Evolutionary conservation across 2,329 filamentous ascomycete species (phyloP), one percentile per base, ranked within the genome.

Genomic region (Zymoseptoria pseudotritici): DNA sequence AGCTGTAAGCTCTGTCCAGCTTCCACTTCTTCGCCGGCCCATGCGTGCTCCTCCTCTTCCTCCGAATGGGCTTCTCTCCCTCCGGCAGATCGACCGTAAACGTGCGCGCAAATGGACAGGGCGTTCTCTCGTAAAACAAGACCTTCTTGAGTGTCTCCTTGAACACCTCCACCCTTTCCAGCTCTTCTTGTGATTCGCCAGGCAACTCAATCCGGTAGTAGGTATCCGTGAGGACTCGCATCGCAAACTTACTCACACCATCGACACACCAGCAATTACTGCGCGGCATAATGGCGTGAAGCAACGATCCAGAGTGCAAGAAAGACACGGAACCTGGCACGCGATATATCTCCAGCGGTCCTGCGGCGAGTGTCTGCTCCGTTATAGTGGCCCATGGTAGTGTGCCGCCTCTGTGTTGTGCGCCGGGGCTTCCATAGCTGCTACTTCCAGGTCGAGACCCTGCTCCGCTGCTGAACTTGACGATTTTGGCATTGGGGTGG

Each of bases 241-340:
- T 77, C n/a, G 96, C 88, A 67, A 96, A 96, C 67, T 87, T 91
- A 50, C 88, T 88, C 58, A 86, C 83, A 59, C 90, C 88, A 72
- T 95, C 90, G 31, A 97, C 88, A 72, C 89, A 95, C 92, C 92
- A 97, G 71, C 89, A 95, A 74, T 96, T 91, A 60, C 91, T 95
- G 73, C 90, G 90, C 22, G 90, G 90, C 56, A 97, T 77, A 63
- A 97, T 94, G 10, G 92, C 89, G 69, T 94, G 90, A 19, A 96
- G 81, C 17, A 92, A 87, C 58, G 85, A 86, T 61, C 90, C 90
- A 64, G 91, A 96, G 74, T 89, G 93, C 9, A 97, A 80, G 69
- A 96, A 97, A 11, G 90, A 89, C 17, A 94, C 90, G 9, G 90
- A 90, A 20, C 90, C 89, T 7, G 89, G 89, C 36, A 94, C 88